These are phyloP conservation scores for Cryptococcus sp. DNA, from an alignment of 1,284 basidiomycete genomes.

Conservation along the genomic window DNA sequence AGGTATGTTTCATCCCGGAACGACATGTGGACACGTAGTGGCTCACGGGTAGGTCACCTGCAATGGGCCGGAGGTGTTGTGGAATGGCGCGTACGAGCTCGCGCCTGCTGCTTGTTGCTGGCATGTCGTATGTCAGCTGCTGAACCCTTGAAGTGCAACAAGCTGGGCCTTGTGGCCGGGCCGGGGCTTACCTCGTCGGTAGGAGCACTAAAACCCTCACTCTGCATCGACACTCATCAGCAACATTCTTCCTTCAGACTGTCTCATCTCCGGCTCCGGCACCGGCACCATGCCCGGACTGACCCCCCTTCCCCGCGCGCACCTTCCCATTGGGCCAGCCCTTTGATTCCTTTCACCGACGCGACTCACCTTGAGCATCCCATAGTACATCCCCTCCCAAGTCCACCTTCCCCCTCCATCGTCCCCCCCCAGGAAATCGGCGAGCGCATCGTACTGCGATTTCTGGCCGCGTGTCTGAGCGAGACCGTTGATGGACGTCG, in stretches of 20 bases:
- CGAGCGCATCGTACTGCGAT: constrained; percentile 61
- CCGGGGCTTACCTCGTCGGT: constrained; percentile 42
- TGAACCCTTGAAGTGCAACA: no score
- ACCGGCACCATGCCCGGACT: neutral
- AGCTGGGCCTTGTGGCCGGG: no score
- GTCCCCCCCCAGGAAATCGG: constrained; percentile 49
- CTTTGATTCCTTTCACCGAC: neutral
- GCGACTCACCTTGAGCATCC: constrained; percentile 55
- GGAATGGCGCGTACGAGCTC: constrained; percentile 51
- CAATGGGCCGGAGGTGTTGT: constrained; percentile 58
- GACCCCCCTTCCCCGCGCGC: neutral
- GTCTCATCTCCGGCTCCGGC: no score
- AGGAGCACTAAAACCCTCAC: constrained; percentile 59
- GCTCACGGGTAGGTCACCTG: constrained; percentile 51
- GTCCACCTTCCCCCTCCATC: constrained; percentile 55
- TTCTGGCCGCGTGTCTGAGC: constrained; percentile 58
- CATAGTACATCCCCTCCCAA: constrained; percentile 57
- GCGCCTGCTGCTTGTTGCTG: constrained; percentile 56
- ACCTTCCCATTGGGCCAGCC: neutral
- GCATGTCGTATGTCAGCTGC: no score
- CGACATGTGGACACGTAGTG: neutral
- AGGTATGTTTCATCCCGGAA: constrained; percentile 25
- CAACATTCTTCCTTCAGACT: neutral
- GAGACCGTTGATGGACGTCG: constrained; percentile 48
- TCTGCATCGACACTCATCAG: constrained; percentile 25